Conservation (phyloP, 2,329 filamentous ascomycete genomes). For the Claviceps sp. region DNA sequence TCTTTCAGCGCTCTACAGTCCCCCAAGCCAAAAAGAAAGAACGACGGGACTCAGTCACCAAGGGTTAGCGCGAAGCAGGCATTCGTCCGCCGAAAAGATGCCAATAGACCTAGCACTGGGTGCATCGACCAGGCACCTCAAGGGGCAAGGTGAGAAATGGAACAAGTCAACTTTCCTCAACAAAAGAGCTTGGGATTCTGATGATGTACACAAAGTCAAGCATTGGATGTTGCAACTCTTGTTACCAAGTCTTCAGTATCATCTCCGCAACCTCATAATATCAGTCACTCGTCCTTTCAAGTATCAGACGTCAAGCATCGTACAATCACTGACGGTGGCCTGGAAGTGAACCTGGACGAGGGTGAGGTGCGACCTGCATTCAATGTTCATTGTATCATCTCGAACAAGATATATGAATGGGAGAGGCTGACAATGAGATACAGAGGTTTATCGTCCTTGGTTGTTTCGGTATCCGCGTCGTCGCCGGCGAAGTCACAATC, state of each 20-base stretch:
- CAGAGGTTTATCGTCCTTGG: constrained; percentile 53
- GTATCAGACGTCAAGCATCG: constrained; percentile 30
- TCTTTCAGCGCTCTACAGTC: constrained; percentile 18
- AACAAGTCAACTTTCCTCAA: too few species aligned
- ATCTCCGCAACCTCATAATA: constrained; percentile 6
- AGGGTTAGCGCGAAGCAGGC: constrained; percentile 8
- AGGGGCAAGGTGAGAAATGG: not conserved
- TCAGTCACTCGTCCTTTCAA: constrained; percentile 32
- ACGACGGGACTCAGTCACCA: constrained; percentile 6
- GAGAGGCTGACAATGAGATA: not conserved
- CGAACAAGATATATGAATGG: constrained; percentile 8
- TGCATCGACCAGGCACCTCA: not conserved
- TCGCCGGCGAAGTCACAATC: constrained; percentile 48
- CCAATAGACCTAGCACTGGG: not conserved
- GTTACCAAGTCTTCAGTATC: not conserved
- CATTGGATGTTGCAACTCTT: not conserved
- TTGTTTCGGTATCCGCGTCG: constrained; percentile 51
- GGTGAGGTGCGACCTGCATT: constrained; percentile 29
- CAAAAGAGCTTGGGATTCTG: not conserved
- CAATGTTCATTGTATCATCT: constrained; percentile 4
- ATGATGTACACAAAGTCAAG: not conserved
- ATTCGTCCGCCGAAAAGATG: constrained; percentile 1
- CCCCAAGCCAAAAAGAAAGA: constrained; percentile 5
- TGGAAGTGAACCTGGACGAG: constrained; percentile 31
- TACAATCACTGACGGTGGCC: constrained; percentile 22